A percentile compares a stretch with the other conserved stretches of the same genome.
Conservation (phyloP, 192 early-diverging fungal genomes). For the Chytriomyces confervae region DNA sequence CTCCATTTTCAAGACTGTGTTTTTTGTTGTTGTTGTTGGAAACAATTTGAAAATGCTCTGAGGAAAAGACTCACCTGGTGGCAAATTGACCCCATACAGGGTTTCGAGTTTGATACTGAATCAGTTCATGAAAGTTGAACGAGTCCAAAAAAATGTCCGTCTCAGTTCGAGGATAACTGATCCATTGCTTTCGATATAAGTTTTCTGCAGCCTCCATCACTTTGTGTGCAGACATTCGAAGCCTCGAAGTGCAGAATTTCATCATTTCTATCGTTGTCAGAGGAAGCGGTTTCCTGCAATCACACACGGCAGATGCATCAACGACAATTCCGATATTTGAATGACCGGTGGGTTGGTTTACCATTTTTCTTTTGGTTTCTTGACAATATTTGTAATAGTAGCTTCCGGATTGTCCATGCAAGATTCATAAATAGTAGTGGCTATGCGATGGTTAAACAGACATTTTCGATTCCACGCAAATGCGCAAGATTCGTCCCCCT, state of each 20-base stretch:
- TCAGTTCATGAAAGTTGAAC: constrained; percentile 52
- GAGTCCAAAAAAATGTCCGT: constrained; percentile 85
- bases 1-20: constrained; percentile 66
- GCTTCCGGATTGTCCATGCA: constrained; percentile 71
- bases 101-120: constrained; percentile 11
- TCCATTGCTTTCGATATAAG: constrained; percentile 85
- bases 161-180: constrained; percentile 97
- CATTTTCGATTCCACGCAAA: constrained; percentile 80
- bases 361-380: constrained; percentile 82
- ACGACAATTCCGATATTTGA: not conserved
- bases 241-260: constrained; percentile 73
- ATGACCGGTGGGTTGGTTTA: constrained; percentile 32
- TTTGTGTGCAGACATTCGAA: constrained; percentile 77
- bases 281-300: constrained; percentile 80
- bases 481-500: constrained; percentile 53
- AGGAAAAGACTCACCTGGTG: not conserved
- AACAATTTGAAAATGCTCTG: too few relatives aligned
- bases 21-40: too few relatives aligned
- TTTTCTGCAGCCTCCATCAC: constrained; percentile 88
- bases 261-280: constrained; percentile 94
- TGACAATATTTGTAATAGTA: constrained; percentile 60
- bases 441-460: constrained; percentile 78
- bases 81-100: constrained; percentile 15
- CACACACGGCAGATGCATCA: constrained; percentile 8
- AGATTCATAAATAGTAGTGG: constrained; percentile 73